A percentile compares a stretch with the other conserved stretches of the same genome.
phyloP scores from a whole-genome alignment of 306 rosid species.

The Inga oerstediana region DNA sequence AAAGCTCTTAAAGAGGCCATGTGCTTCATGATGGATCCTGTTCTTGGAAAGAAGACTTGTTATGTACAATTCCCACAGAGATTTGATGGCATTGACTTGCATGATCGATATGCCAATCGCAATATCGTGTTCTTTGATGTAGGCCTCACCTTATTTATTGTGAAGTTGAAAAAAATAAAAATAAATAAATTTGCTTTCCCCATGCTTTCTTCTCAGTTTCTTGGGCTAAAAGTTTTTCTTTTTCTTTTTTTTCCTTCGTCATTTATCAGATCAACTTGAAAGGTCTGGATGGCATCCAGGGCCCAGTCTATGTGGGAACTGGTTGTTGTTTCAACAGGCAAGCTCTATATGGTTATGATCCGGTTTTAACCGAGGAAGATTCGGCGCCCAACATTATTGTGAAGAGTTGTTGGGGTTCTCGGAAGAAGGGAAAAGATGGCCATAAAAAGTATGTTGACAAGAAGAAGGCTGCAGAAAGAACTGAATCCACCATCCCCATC shows the following conservation, averaged over 20 bases:
- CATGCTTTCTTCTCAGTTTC: constrained; percentile 12
- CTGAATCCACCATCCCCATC: constrained; percentile 91
- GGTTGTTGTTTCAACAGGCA: constrained; percentile 99
- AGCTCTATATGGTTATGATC: constrained; percentile 97
- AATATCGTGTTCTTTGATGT: constrained; percentile 98
- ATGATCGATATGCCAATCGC: constrained; percentile 99
- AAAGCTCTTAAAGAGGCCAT: constrained; percentile 98
- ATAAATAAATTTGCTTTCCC: not conserved
- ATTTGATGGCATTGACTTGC: constrained; percentile 94
- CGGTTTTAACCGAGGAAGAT: constrained; percentile 89
- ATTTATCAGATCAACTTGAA: constrained; percentile 89
- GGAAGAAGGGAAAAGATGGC: constrained; percentile 73
- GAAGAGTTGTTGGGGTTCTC: constrained; percentile 97
- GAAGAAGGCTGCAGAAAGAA: constrained; percentile 77
- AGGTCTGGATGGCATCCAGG: constrained; percentile 96
- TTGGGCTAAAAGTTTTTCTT: constrained; percentile 20
- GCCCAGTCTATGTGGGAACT: constrained; percentile 99
- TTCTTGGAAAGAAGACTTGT: constrained; percentile 88
- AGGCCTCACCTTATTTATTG: constrained; percentile 39
- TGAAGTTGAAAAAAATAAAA: not conserved
- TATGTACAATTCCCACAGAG: constrained; percentile 99
- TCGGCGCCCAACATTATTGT: constrained; percentile 87
- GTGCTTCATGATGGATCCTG: constrained; percentile 99
- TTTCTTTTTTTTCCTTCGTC: not conserved
- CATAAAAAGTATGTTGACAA: constrained; percentile 70